Evolutionary conservation across 768 basidiomycete species (phyloP).

Genomic region (Candolleomyces aberdarensis): DNA sequence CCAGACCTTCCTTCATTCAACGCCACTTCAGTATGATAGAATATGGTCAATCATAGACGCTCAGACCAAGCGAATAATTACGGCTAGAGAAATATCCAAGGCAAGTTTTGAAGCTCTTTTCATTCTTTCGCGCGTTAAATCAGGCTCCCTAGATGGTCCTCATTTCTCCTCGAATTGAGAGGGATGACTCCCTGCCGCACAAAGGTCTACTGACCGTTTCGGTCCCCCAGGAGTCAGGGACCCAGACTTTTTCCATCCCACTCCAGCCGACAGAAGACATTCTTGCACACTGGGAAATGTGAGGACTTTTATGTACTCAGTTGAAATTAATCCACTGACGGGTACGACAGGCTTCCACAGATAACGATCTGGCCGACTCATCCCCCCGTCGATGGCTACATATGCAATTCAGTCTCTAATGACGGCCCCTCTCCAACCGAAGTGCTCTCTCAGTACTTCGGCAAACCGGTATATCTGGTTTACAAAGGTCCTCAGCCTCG

Average conservation of each 20-base stretch:
- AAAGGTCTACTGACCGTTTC: constrained; percentile 50
- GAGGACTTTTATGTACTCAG: constrained; percentile 19
- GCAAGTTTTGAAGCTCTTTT: constrained; percentile 27
- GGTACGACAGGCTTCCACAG: constrained; percentile 45
- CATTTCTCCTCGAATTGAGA: constrained; percentile 53
- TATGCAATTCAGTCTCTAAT: constrained; percentile 44
- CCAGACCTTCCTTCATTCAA: not conserved
- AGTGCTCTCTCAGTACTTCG: constrained; percentile 61
- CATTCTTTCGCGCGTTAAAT: not conserved
- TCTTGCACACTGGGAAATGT: constrained; percentile 57
- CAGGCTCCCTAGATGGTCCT: constrained; percentile 54
- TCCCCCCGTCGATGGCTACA: constrained; percentile 58
- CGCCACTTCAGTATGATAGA: constrained; percentile 59
- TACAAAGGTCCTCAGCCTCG: constrained; percentile 64
- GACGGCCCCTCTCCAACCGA: constrained; percentile 43
- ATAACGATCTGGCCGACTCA: constrained; percentile 46
- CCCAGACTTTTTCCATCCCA: constrained; percentile 57
- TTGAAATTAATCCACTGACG: not conserved
- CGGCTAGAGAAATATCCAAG: constrained; percentile 63
- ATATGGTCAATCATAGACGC: constrained; percentile 68
- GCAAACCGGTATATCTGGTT: constrained; percentile 56
- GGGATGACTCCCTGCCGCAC: constrained; percentile 40
- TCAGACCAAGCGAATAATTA: constrained; percentile 50
- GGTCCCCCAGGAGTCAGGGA: constrained; percentile 59
- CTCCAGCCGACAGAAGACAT: constrained; percentile 49